Conservation (phyloP, 192 early-diverging fungal genomes). For the Backusella liffmaniae region DNA sequence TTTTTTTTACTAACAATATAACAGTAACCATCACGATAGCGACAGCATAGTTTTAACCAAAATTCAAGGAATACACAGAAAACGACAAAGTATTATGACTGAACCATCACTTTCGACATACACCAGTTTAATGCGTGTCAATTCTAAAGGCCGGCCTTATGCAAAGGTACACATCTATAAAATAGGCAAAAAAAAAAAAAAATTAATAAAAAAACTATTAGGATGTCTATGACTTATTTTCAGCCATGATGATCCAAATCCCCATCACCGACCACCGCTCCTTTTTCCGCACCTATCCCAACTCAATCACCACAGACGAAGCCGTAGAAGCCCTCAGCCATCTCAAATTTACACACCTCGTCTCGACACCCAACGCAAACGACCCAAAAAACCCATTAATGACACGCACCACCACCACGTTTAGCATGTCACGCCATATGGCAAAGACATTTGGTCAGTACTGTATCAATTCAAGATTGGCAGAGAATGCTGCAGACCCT, state of each 20-base stretch:
- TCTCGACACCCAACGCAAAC: slow-evolving; percentile 44
- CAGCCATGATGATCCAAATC: slow-evolving; percentile 47
- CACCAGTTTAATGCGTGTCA: slow-evolving; percentile 49
- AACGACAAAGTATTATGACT: background rate
- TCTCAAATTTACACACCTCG: slow-evolving; percentile 38
- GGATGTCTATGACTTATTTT: slow-evolving; percentile 56
- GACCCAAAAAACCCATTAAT: slow-evolving; percentile 39
- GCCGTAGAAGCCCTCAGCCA: background rate
- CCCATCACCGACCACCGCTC: slow-evolving; percentile 48
- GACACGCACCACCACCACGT: slow-evolving; percentile 54
- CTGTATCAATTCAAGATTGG: slow-evolving; percentile 51
- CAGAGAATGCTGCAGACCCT: slow-evolving; percentile 44
- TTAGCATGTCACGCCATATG: slow-evolving; percentile 55
- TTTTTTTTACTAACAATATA: too few species aligned
- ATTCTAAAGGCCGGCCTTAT: slow-evolving; percentile 51
- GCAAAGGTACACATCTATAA: slow-evolving; percentile 42
- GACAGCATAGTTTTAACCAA: background rate
- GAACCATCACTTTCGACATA: slow-evolving; percentile 25
- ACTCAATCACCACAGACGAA: slow-evolving; percentile 11
- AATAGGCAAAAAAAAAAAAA: background rate
- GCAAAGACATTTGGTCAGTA: slow-evolving; percentile 49
- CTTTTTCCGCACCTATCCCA: slow-evolving; percentile 34
- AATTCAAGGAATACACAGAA: background rate
- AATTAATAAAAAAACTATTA: slow-evolving; percentile 1
- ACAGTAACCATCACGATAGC: background rate